phyloP scores from a whole-genome alignment of 2,329 filamentous ascomycete genomes.

The Tolypocladium guangdongense region DNA sequence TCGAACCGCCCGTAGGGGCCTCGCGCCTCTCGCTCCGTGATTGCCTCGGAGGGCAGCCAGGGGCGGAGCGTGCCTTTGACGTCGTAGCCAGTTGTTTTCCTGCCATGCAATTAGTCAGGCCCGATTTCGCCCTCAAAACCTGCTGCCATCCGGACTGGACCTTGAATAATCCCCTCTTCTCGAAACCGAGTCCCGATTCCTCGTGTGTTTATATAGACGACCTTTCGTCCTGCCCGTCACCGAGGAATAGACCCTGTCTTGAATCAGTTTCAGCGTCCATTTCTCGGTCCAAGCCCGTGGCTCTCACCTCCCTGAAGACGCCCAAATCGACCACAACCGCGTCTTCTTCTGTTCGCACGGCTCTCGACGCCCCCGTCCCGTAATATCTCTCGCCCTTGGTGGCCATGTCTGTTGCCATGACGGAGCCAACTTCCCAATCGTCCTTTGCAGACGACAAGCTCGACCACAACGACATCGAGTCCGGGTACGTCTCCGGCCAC shows the following conservation, averaged over 20 bases:
- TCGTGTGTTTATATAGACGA: background rate
- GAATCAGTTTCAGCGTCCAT: background rate
- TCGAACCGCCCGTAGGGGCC: constrained; percentile 16
- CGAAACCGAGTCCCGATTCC: background rate
- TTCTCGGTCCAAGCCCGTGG: background rate
- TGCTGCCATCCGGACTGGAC: background rate
- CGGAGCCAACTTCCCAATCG: constrained; percentile 27
- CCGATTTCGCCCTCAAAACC: background rate
- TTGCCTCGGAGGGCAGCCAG: background rate
- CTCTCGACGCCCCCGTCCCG: background rate
- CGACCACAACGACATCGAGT: constrained; percentile 49
- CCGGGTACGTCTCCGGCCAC: constrained; percentile 64
- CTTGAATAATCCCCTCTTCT: background rate
- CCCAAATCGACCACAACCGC: background rate
- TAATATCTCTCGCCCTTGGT: background rate
- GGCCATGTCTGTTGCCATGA: constrained; percentile 5
- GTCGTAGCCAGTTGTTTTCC: background rate
- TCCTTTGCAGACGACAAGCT: constrained; percentile 29
- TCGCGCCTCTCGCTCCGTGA: constrained; percentile 19
- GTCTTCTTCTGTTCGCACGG: background rate
- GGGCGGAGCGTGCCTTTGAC: background rate
- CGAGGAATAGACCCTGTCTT: background rate
- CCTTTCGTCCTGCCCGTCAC: background rate
- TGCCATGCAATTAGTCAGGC: background rate
- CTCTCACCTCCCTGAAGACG: background rate